phyloP scores from a whole-genome alignment of 495 filamentous ascomycete species.

The Annulohypoxylon bovei region DNA sequence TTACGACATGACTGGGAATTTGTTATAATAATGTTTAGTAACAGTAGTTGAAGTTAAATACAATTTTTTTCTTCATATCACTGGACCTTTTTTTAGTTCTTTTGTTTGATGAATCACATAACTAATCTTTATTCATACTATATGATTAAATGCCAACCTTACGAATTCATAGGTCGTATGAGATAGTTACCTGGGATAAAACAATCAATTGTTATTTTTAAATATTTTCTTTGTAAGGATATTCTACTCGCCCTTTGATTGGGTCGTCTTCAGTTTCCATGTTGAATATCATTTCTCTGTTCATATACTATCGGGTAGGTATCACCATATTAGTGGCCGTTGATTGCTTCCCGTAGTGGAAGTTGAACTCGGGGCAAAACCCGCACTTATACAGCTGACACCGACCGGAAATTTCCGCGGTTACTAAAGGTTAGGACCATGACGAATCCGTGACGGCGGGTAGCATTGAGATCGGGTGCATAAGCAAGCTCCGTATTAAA shows the following conservation, averaged over 20 bases:
- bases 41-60: neutral
- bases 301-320: neutral
- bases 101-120: neutral
- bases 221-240: neutral
- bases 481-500: neutral
- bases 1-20: neutral
- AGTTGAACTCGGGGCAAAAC: neutral
- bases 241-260: neutral
- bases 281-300: neutral
- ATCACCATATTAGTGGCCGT: neutral
- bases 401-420: neutral
- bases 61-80: neutral
- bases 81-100: neutral
- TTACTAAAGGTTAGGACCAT: slow-evolving; percentile 1
- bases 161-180: too few relatives aligned
- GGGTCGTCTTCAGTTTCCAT: neutral
- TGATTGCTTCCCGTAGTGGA: neutral
- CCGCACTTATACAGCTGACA: neutral
- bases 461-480: neutral
- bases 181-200: too few relatives aligned
- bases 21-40: neutral
- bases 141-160: neutral
- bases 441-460: slow-evolving; percentile 26
- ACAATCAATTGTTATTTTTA: neutral
- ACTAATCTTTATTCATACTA: neutral